These are phyloP conservation scores for Plasmodium berghei DNA, from an alignment of 169 alveolate genomes.

Conservation along the genomic window DNA sequence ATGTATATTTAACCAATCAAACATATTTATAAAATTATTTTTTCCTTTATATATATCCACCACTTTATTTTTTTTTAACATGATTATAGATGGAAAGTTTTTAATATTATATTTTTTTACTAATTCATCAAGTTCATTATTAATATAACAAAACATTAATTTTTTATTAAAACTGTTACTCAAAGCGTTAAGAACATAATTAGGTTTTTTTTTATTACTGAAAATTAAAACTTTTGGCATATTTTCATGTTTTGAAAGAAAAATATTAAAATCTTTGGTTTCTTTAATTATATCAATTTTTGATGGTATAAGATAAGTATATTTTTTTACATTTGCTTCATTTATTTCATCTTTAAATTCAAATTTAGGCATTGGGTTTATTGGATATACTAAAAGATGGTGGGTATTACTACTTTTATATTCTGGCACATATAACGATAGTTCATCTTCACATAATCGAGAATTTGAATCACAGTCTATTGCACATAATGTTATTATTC, in stretches of 20 bases:
- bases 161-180: conserved; percentile 80
- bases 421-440: conserved; percentile 60
- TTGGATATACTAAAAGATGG: conserved; percentile 80
- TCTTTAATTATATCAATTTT: conserved; percentile 79
- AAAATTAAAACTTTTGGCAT: conserved; percentile 84
- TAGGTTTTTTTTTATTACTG: conserved; percentile 83
- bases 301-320: conserved; percentile 81
- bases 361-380: conserved; percentile 83
- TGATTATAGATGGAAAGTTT: conserved; percentile 89
- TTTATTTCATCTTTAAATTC: conserved; percentile 73
- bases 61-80: conserved; percentile 88
- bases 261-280: conserved; percentile 76
- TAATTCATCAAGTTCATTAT: conserved; percentile 84
- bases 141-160: conserved; percentile 79
- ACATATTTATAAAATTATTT: conserved; percentile 88
- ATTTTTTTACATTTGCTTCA: conserved; percentile 51
- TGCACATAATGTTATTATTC: conserved; percentile 79
- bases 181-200: conserved; percentile 83
- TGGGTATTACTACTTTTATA: conserved; percentile 79
- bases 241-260: conserved; percentile 82
- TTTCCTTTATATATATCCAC: conserved; percentile 92
- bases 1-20: conserved; percentile 95
- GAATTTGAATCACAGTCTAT: conserved; percentile 80
- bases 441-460: conserved; percentile 77
- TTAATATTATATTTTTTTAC: conserved; percentile 90